phyloP scores from a whole-genome alignment of 192 early-diverging fungal species.

The Physocladia obscura region DNA sequence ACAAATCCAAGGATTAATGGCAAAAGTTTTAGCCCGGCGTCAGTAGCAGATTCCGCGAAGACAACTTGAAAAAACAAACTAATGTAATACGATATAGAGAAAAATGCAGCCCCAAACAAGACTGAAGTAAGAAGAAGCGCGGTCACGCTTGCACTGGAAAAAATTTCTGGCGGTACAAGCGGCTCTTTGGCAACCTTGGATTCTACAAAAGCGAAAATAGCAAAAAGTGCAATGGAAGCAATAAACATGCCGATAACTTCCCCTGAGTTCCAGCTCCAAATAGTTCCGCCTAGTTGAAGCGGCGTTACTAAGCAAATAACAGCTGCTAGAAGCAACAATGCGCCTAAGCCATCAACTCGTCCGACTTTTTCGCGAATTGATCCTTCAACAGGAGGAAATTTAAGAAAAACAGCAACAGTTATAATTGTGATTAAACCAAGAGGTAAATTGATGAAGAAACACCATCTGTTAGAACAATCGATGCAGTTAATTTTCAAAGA shows the following conservation, averaged over 20 bases:
- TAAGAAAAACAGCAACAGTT: constrained; percentile 44
- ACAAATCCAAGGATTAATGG: constrained; percentile 76
- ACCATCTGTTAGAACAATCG: too few species aligned
- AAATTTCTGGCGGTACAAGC: constrained; percentile 57
- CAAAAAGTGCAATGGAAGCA: constrained; percentile 59
- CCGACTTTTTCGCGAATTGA: constrained; percentile 56
- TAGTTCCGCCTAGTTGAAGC: constrained; percentile 68
- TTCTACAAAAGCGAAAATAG: constrained; percentile 64
- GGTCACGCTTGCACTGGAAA: background rate
- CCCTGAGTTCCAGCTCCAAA: constrained; percentile 58
- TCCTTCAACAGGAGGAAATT: constrained; percentile 51
- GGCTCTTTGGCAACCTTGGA: constrained; percentile 64
- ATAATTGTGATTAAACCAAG: constrained; percentile 68
- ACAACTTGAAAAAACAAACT: constrained; percentile 76
- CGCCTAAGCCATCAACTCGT: constrained; percentile 69
- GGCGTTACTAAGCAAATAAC: constrained; percentile 40
- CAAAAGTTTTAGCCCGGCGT: constrained; percentile 72
- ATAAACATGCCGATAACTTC: constrained; percentile 63
- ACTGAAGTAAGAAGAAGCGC: constrained; percentile 4
- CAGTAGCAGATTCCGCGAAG: constrained; percentile 67
- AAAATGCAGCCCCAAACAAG: constrained; percentile 1
- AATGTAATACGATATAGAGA: constrained; percentile 13
- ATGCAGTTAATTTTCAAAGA: constrained; percentile 63
- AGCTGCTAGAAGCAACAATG: constrained; percentile 14
- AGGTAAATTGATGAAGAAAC: constrained; percentile 75